phyloP scores from a whole-genome alignment of 2,329 filamentous ascomycete species.

The Scedosporium apiospermum region DNA sequence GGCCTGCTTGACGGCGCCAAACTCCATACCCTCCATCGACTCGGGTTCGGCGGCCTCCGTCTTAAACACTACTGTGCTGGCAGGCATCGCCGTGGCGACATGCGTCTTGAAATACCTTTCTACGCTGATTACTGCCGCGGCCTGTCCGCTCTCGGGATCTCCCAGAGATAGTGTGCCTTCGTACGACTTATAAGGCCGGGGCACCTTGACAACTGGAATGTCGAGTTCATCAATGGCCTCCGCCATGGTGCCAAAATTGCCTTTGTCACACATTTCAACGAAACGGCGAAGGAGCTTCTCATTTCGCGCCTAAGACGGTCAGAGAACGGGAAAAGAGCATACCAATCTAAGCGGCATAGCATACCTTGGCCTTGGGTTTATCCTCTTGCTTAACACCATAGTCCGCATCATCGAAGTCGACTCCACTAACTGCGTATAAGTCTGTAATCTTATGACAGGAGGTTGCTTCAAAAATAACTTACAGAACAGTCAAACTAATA shows the following conservation, averaged over 20 bases:
- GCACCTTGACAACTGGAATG: conserved; percentile 64
- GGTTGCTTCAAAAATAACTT: conserved; percentile 23
- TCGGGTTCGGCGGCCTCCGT: conserved; percentile 40
- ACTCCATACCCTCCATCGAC: conserved; percentile 40
- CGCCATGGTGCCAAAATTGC: conserved; percentile 72
- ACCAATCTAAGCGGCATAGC: neutral
- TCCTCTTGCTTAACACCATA: conserved; percentile 89
- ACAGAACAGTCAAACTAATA: conserved; percentile 75
- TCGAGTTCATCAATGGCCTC: conserved; percentile 76
- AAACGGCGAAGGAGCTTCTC: conserved; percentile 59
- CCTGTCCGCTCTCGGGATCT: conserved; percentile 61
- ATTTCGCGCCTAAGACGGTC: conserved; percentile 40
- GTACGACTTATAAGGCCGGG: conserved; percentile 69
- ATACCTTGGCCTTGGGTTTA: conserved; percentile 62
- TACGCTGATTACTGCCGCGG: conserved; percentile 72
- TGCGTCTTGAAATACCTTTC: conserved; percentile 87
- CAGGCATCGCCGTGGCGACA: conserved; percentile 61
- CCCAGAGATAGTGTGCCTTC: conserved; percentile 75
- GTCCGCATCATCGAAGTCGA: conserved; percentile 88
- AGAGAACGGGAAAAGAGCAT: neutral
- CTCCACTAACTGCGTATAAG: conserved; percentile 44
- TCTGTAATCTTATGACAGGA: neutral
- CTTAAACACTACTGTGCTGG: conserved; percentile 63
- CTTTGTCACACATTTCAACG: conserved; percentile 55
- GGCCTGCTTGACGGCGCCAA: conserved; percentile 66